A percentile compares a stretch with the other conserved stretches of the same genome.
These are phyloP conservation scores for Pseudogymnoascus sp. DNA, from an alignment of 2,329 filamentous ascomycete genomes.

Conservation along the genomic window DNA sequence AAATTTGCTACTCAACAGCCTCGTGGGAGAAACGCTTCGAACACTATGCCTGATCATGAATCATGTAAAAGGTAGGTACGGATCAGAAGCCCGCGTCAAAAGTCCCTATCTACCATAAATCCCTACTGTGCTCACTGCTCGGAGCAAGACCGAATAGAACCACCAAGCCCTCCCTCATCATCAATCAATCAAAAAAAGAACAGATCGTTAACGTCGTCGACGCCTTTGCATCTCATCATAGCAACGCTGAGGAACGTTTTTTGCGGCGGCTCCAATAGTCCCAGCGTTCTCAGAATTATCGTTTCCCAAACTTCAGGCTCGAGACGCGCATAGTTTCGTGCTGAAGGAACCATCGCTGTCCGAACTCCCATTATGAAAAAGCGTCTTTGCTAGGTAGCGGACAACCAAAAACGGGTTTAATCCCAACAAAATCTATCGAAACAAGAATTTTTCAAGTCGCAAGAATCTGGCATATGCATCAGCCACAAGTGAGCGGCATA, in stretches of 20 bases:
- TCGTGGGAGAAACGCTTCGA: neutral
- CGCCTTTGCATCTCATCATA: slow-evolving; percentile 6
- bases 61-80: slow-evolving; percentile 7
- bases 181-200: slow-evolving; percentile 8
- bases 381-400: neutral
- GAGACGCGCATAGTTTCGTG: neutral
- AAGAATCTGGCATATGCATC: slow-evolving; percentile 1
- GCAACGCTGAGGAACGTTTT: neutral
- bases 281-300: slow-evolving; percentile 6
- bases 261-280: neutral
- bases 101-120: slow-evolving; percentile 5
- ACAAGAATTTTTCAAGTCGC: slow-evolving; percentile 7
- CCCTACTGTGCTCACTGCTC: neutral
- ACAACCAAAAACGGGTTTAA: slow-evolving; percentile 2
- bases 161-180: neutral
- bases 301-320: neutral
- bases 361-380: slow-evolving; percentile 1
- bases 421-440: slow-evolving; percentile 6
- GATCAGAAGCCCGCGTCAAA: slow-evolving; percentile 3
- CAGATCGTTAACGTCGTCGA: slow-evolving; percentile 6
- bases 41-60: slow-evolving; percentile 7
- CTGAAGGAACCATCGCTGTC: neutral
- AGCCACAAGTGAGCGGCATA: slow-evolving; percentile 3
- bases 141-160: neutral
- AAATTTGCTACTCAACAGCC: slow-evolving; percentile 6